These are phyloP conservation scores for Penicillium sp. DNA, from an alignment of 2,329 filamentous ascomycete genomes.

Conservation along the genomic window DNA sequence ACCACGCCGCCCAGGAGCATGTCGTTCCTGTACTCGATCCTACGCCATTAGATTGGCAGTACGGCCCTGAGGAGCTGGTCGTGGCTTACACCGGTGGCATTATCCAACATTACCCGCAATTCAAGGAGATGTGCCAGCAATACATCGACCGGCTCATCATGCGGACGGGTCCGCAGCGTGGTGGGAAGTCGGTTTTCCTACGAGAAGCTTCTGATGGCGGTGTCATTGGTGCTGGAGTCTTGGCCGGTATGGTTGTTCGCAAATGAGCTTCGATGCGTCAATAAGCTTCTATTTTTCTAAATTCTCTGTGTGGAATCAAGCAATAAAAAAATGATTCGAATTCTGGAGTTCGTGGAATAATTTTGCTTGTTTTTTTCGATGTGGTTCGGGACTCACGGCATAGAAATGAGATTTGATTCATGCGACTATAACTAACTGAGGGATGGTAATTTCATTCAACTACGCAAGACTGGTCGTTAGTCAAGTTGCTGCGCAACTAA, in stretches of 20 bases:
- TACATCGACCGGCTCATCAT: constrained; percentile 62
- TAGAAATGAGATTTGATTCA: constrained; percentile 19
- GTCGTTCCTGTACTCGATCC: constrained; percentile 40
- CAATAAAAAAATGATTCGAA: constrained; percentile 11
- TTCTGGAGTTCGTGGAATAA: constrained; percentile 58
- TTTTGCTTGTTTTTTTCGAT: constrained; percentile 47
- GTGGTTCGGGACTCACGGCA: constrained; percentile 9
- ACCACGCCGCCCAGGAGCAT: constrained; percentile 25
- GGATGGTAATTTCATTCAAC: neutral
- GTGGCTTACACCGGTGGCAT: constrained; percentile 79
- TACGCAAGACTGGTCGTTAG: no score
- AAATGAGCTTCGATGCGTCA: constrained; percentile 9
- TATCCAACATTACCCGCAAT: constrained; percentile 76
- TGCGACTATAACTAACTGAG: neutral
- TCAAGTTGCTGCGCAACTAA: no score
- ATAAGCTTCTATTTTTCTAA: constrained; percentile 4
- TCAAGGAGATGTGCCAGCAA: constrained; percentile 66
- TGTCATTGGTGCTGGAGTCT: constrained; percentile 56
- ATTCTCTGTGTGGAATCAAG: constrained; percentile 7
- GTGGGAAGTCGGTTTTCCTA: constrained; percentile 52
- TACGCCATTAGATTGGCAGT: constrained; percentile 41
- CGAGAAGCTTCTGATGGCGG: constrained; percentile 55
- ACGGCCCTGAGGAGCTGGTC: constrained; percentile 60
- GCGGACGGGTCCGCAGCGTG: constrained; percentile 46
- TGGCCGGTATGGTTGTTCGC: constrained; percentile 50